A percentile compares a stretch with the other conserved stretches of the same genome.
phyloP scores from a whole-genome alignment of 139 green algal genomes.

The Trebouxia sp. region DNA sequence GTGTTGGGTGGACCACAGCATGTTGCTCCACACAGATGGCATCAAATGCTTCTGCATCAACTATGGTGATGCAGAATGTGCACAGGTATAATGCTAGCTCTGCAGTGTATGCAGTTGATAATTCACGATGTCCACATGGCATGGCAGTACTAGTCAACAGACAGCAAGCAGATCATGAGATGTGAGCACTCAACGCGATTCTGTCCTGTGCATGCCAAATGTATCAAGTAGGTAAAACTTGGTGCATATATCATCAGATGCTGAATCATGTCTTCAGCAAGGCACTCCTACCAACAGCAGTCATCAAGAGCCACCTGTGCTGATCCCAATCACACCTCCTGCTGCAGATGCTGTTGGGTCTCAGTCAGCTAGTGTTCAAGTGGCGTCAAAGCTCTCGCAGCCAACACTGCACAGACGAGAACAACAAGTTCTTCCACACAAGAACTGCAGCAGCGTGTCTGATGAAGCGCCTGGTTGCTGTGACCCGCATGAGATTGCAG shows the following conservation, averaged over 20 bases:
- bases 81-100: not conserved
- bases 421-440: not conserved
- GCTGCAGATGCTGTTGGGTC: not conserved
- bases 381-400: not conserved
- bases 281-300: not conserved
- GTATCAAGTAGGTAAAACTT: no score
- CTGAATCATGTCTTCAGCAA: not conserved
- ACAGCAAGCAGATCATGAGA: no score
- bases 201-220: no score
- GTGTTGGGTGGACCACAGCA: not conserved
- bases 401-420: not conserved
- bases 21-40: not conserved
- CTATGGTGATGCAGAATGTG: slow-evolving; percentile 14
- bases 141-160: not conserved
- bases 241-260: no score
- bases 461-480: not conserved
- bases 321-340: no score
- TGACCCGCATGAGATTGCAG: not conserved
- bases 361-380: not conserved
- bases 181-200: no score
- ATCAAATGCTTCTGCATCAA: not conserved
- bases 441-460: not conserved
- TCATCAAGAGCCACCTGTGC: not conserved
- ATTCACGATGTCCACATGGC: no score
- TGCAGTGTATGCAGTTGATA: not conserved